Conservation (phyloP, 495 filamentous ascomycete species). For the Aspergillus bertholletiae region DNA sequence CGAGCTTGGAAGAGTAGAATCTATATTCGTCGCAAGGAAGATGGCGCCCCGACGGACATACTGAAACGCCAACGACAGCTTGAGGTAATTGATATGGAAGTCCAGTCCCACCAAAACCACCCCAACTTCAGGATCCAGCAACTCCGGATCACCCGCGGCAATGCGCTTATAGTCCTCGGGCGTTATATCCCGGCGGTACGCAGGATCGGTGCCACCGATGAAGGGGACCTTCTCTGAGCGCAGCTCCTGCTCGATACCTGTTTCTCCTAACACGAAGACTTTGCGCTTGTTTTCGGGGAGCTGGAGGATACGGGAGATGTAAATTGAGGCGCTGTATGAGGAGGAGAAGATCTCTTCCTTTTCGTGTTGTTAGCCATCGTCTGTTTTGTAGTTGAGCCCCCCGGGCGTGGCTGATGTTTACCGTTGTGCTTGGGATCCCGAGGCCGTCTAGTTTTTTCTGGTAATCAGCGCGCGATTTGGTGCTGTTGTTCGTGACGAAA, state of each 20-base stretch:
- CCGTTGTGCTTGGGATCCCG: constrained; percentile 71
- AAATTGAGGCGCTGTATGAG: constrained; percentile 90
- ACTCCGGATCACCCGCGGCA: constrained; percentile 61
- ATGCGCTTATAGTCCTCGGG: constrained; percentile 74
- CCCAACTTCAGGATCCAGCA: constrained; percentile 82
- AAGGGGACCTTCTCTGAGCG: constrained; percentile 70
- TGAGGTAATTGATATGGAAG: constrained; percentile 92
- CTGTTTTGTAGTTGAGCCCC: constrained; percentile 11
- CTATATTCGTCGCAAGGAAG: constrained; percentile 91
- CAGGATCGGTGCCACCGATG: constrained; percentile 85
- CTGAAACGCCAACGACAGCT: constrained; percentile 76
- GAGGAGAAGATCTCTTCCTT: constrained; percentile 95
- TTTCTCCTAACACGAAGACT: constrained; percentile 89
- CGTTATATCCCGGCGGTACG: constrained; percentile 68
- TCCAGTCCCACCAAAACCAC: constrained; percentile 88
- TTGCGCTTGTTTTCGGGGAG: constrained; percentile 77
- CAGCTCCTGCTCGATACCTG: constrained; percentile 87
- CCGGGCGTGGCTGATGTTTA: constrained; percentile 18
- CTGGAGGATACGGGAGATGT: constrained; percentile 88
- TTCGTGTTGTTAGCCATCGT: background rate
- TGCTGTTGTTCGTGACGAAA: constrained; percentile 99
- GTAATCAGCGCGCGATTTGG: constrained; percentile 90
- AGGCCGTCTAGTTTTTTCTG: constrained; percentile 82
- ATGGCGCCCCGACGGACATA: constrained; percentile 80
- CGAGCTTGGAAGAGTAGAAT: constrained; percentile 79